These are phyloP conservation scores for Viola pubescens DNA, from an alignment of 441 rosid species.

Conservation along the genomic window DNA sequence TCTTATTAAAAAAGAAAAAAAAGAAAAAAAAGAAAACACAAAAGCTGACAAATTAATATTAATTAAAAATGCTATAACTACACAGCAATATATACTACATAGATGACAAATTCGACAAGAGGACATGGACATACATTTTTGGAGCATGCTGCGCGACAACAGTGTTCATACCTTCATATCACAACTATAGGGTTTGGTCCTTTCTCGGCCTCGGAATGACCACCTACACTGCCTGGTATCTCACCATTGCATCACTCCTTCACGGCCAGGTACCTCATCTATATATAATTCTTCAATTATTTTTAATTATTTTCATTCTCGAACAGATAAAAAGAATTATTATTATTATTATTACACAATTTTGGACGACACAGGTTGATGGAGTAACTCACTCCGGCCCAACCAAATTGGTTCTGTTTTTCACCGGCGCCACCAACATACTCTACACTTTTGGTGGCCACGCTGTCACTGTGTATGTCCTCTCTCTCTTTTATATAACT, in stretches of 20 bases:
- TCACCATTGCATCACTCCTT: conserved; percentile 68
- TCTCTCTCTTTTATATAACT: neutral
- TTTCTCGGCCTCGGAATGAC: conserved; percentile 98
- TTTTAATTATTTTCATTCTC: neutral
- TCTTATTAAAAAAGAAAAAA: too few relatives aligned
- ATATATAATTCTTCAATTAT: too few relatives aligned
- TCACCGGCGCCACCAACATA: conserved; percentile 94
- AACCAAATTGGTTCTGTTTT: conserved; percentile 64
- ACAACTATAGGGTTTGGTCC: conserved; percentile 94
- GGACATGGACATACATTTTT: conserved; percentile 96
- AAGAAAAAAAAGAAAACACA: too few relatives aligned
- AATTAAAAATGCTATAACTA: too few relatives aligned
- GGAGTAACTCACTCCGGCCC: conserved; percentile 72
- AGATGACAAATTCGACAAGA: conserved; percentile 80
- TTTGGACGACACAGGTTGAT: conserved; percentile 31
- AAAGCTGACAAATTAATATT: too few relatives aligned
- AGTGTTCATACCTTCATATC: conserved; percentile 88
- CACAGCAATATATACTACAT: conserved; percentile 94
- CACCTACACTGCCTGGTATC: conserved; percentile 96
- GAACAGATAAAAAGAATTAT: neutral
- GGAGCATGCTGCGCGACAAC: conserved; percentile 99
- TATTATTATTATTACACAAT: neutral
- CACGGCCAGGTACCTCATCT: conserved; percentile 60
- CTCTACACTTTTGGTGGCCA: conserved; percentile 96
- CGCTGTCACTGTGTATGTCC: conserved; percentile 91